A percentile compares a stretch with the other conserved stretches of the same genome.
Conservation (phyloP, 306 rosid species). For the Inga laurina region DNA sequence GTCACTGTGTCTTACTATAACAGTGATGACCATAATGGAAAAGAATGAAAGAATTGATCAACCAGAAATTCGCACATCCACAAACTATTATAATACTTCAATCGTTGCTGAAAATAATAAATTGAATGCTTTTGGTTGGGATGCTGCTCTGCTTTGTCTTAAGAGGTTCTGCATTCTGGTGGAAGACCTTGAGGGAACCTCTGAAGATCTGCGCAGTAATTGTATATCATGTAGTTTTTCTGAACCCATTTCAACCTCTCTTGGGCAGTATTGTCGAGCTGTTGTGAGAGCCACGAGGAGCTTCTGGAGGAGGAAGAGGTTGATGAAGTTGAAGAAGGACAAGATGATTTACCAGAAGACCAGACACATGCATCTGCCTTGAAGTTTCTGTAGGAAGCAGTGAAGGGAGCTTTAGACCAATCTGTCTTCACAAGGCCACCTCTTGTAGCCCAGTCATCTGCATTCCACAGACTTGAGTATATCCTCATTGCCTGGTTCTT, state of each 20-base stretch:
- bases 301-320: neutral
- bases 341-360: constrained; percentile 58
- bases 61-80: neutral
- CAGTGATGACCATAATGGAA: neutral
- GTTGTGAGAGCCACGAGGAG: constrained; percentile 46
- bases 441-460: constrained; percentile 86
- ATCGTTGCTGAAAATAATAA: too few relatives aligned
- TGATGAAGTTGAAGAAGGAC: constrained; percentile 34
- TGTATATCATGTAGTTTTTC: constrained; percentile 68
- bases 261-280: constrained; percentile 44
- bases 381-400: constrained; percentile 69
- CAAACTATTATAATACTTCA: too few relatives aligned
- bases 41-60: constrained; percentile 2
- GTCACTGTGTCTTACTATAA: neutral
- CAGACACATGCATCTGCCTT: constrained; percentile 56
- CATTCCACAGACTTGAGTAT: constrained; percentile 74
- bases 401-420: constrained; percentile 71
- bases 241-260: constrained; percentile 59
- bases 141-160: constrained; percentile 15
- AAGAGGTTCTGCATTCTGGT: constrained; percentile 48
- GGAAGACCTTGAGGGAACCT: constrained; percentile 72
- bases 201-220: constrained; percentile 58
- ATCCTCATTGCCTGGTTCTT: constrained; percentile 71
- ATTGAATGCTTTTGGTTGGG: neutral
- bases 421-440: constrained; percentile 78